Base-by-base conservation (phyloP, 257 asterid species). In the Pogostemon cablin region DNA sequence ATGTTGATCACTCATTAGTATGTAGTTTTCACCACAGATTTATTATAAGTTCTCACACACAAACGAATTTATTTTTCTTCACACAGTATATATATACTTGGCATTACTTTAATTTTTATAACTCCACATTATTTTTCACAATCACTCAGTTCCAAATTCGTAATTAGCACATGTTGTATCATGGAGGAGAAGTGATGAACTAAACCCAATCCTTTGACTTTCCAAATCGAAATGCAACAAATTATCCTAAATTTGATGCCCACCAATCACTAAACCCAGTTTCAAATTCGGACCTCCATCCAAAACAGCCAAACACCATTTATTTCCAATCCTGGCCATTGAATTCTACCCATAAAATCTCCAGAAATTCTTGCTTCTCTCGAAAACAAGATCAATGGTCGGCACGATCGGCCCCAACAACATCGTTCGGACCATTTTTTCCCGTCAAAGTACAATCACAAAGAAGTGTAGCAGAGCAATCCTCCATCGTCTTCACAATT, bases 221-320 rank as follows among this genome's bases (percentile, higher is more conserved):
- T 60, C 81, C 73, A 80, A 17, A 49, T 83, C 85, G 62, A 83
- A 83, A 35, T 72, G 78, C 67, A 83, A 37, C 66, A 83, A 67
- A 60, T 71, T 74, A 54, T 83, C 81, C 67, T 80, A 71, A 10
- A 83, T 9, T 9, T 80, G 85, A 63, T 72, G 77, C 7, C 79
- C 83, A 0, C 86, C 86, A 4, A 82, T 72, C 75, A 75, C 81
- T 5, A 82, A 53, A 2, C 83, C 49, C 6, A 79, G 68, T 44
- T 32, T 75, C 32, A 81, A 68, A 3, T 65, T 15, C 12, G 0
- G 37, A 10, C 83, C 80, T 6, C 83, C 83, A 47, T 78, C 85
- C 7, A 72, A 55, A 9, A 83, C 77, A 17, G 83, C 81, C 42
- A 80, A 68, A 43, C 87, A 83, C 85, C 76, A 62, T 0, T 15